These are phyloP conservation scores for Auricularia sp. DNA, from an alignment of 768 basidiomycete genomes.

Conservation along the genomic window DNA sequence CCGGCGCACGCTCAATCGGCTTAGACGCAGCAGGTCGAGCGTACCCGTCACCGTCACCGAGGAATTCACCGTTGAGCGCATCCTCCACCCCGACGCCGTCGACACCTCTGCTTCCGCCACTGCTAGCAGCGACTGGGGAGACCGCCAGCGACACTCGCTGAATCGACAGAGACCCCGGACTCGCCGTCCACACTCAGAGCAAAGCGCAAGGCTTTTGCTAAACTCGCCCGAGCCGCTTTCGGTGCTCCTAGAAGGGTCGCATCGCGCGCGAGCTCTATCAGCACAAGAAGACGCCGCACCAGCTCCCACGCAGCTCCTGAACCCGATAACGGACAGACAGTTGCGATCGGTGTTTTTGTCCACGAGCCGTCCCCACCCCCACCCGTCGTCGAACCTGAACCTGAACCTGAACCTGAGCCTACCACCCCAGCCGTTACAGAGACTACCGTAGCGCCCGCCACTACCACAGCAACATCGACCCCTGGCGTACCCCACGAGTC, in stretches of 20 bases:
- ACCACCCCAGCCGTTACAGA: background rate
- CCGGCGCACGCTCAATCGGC: background rate
- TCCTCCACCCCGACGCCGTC: background rate
- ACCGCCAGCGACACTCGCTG: background rate
- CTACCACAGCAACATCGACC: background rate
- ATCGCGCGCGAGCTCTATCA: background rate
- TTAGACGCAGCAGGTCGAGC: background rate
- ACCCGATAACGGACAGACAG: background rate
- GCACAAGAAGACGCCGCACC: background rate
- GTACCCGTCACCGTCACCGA: background rate
- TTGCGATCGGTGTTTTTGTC: too few species aligned
- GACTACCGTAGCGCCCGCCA: background rate
- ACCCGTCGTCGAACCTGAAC: background rate
- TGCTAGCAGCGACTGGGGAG: background rate
- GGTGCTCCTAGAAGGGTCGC: background rate
- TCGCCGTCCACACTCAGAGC: background rate
- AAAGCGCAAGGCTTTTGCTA: background rate
- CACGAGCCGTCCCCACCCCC: background rate
- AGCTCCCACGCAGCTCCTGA: background rate
- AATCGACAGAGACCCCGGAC: background rate
- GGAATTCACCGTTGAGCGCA: background rate
- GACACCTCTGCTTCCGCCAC: background rate
- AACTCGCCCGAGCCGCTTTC: background rate
- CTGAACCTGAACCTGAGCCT: background rate
- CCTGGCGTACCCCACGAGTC: background rate